These are phyloP conservation scores for Pseudogymnoascus sp. DNA, from an alignment of 2,329 filamentous ascomycete species.

Conservation along the genomic window DNA sequence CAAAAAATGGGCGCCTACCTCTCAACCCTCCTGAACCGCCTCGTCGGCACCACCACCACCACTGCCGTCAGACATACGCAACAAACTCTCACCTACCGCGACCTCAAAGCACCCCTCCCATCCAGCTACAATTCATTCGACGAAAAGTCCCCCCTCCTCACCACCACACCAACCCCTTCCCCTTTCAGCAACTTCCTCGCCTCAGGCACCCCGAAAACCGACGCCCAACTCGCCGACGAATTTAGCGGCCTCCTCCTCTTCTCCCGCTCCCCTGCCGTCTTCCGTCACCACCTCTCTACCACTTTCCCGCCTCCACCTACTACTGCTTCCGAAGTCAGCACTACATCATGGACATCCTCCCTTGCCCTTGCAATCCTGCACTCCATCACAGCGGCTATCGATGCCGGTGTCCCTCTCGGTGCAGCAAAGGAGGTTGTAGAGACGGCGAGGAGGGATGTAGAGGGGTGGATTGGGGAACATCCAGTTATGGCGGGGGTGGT, in stretches of 20 bases:
- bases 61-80: neutral
- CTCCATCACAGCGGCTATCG: neutral
- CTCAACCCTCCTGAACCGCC: neutral
- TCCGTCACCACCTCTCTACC: neutral
- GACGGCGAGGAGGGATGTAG: neutral
- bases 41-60: neutral
- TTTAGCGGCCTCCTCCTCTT: neutral
- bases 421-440: neutral
- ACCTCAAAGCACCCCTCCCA: neutral
- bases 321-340: neutral
- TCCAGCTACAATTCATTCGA: neutral
- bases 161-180: neutral
- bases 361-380: neutral
- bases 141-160: neutral
- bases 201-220: neutral
- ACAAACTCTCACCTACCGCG: neutral
- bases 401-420: neutral
- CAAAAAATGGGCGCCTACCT: neutral
- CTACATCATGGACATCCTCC: neutral
- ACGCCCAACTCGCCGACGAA: neutral
- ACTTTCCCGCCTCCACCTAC: neutral
- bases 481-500: neutral
- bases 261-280: neutral
- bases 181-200: no score
- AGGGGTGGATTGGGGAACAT: neutral